phyloP scores from a whole-genome alignment of 352 stramenopile genomes.

The Ophiocytium majus region DNA sequence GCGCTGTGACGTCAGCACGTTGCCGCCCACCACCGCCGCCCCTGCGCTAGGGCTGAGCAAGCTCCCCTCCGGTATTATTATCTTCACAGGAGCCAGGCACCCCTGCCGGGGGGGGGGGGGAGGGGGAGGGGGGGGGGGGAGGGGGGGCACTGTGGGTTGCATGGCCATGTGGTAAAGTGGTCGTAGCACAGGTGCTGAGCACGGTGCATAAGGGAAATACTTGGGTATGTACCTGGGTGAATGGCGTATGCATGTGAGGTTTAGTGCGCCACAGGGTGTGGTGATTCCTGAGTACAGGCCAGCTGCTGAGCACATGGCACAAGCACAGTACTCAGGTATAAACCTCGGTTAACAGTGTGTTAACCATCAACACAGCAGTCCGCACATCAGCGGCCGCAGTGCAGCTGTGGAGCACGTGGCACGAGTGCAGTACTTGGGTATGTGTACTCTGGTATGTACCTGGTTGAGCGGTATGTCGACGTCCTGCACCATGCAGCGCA shows the following conservation, averaged over 20 bases:
- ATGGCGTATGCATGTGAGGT: slow-evolving; percentile 76
- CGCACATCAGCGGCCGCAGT: too few relatives aligned
- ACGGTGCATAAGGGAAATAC: too few relatives aligned
- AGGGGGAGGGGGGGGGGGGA: slow-evolving; percentile 11
- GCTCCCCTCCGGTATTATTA: slow-evolving; percentile 87
- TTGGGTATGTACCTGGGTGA: slow-evolving; percentile 84
- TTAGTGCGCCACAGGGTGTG: slow-evolving; percentile 95
- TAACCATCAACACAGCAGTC: too few relatives aligned
- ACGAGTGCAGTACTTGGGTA: too few relatives aligned
- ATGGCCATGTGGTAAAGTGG: too few relatives aligned
- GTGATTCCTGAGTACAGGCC: too few relatives aligned
- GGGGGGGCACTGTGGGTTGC: too few relatives aligned
- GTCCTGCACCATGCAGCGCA: slow-evolving; percentile 84
- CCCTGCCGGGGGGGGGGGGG: slow-evolving; percentile 61
- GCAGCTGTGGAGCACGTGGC: too few relatives aligned
- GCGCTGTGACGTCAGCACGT: slow-evolving; percentile 94
- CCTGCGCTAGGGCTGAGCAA: slow-evolving; percentile 91
- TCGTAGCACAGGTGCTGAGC: too few relatives aligned
- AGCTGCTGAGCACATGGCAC: slow-evolving; percentile 94
- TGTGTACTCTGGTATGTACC: too few relatives aligned
- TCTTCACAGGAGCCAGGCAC: slow-evolving; percentile 91
- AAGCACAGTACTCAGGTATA: too few relatives aligned
- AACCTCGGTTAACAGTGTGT: too few relatives aligned
- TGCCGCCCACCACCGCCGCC: slow-evolving; percentile 94
- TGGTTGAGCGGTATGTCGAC: slow-evolving; percentile 93